Conservation (phyloP, 805 yeast genomes). For the Lachancea kluyveri region DNA sequence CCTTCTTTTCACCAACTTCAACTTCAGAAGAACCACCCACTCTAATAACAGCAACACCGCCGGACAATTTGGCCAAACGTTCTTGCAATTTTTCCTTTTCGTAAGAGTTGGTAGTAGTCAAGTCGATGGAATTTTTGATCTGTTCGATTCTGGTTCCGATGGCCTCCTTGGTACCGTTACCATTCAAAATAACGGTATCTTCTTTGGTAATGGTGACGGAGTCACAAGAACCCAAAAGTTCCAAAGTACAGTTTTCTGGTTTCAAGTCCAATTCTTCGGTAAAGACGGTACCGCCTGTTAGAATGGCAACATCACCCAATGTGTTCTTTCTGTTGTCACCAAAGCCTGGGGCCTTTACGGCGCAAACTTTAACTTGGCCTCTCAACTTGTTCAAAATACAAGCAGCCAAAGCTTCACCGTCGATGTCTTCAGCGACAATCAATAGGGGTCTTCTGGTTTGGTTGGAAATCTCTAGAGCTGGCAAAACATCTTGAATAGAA, state of each 20-base stretch:
- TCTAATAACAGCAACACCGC: slow-evolving; percentile 97
- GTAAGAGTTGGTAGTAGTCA: slow-evolving; percentile 70
- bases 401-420: slow-evolving; percentile 98
- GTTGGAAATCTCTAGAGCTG: slow-evolving; percentile 88
- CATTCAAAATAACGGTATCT: slow-evolving; percentile 90
- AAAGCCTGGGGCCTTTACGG: slow-evolving; percentile 98
- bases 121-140: slow-evolving; percentile 75
- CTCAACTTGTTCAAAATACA: slow-evolving; percentile 94
- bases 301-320: slow-evolving; percentile 89
- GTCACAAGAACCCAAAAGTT: slow-evolving; percentile 86
- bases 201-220: slow-evolving; percentile 90
- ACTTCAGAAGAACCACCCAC: slow-evolving; percentile 97
- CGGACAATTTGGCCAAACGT: slow-evolving; percentile 92
- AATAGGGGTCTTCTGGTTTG: slow-evolving; percentile 89
- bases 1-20: slow-evolving; percentile 99
- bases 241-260: slow-evolving; percentile 89
- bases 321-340: slow-evolving; percentile 98
- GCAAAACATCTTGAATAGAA: slow-evolving; percentile 83
- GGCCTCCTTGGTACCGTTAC: slow-evolving; percentile 79
- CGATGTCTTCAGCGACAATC: slow-evolving; percentile 91
- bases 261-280: slow-evolving; percentile 93
- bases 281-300: slow-evolving; percentile 81
- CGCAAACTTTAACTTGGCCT: slow-evolving; percentile 97
- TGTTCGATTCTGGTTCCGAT: slow-evolving; percentile 87
- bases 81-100: slow-evolving; percentile 96